Evolutionary conservation across 192 early-diverging fungal species (phyloP), one percentile per base, ranked within the genome.

Genomic region (Entomortierella chlamydospora): DNA sequence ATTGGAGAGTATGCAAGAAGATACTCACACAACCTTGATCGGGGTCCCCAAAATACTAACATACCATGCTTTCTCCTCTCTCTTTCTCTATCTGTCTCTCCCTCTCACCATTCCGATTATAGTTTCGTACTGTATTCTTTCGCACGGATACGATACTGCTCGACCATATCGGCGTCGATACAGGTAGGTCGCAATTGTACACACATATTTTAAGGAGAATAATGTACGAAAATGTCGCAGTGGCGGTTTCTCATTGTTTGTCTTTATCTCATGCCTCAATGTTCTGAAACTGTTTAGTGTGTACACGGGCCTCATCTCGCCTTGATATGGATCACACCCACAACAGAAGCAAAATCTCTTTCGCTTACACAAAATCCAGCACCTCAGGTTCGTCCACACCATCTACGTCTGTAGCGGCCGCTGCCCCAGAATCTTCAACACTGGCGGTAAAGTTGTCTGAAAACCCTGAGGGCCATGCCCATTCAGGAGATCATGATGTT

Each of bases 361-460:
- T 53, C 57, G 57, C 67, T 53, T 49, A 62, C 17, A 49, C 45
- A 28, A 62, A 64, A 64, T 64, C 61, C 18, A 34, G 8, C n/a
- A 20, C 67, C 11, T 26, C 45, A 53, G 39, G 56, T 23, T 31
- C 61, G 17, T 72, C 61, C 10, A 56, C 60, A n/a, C 53, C 71
- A 25, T 64, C 71, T n/a, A 66, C 64, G 3, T 60, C 72, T 10
- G 72, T 66, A 15, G 72, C 72, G 4, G 72, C 72, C 9, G 72
- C 72, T n/a, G 72, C 72, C 26, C 72, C 72, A 31, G 72, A 74
- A 61, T 6, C 72, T 37, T 74, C 72, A 9, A 74, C 64, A 42
- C 52, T 74, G 64, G 72, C 72, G 28, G 72, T 74, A 9, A 74
- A 74, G 28, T 51, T 74, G 17, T 74, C 72, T 4, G 72, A 74